Base-by-base conservation (phyloP, 140 eudicot genomes). In the Oenanthe javanica region DNA sequence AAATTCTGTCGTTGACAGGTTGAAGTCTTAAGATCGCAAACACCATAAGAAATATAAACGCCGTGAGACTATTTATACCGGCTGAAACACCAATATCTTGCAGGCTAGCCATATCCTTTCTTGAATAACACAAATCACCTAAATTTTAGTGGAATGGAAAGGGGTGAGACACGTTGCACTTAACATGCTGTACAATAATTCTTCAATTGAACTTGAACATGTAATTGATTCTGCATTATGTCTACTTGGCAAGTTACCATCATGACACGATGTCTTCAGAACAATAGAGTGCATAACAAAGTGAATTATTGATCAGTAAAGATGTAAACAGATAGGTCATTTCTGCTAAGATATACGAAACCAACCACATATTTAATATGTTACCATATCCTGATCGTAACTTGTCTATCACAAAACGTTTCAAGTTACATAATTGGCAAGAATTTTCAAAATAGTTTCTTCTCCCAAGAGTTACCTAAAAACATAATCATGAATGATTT, bases 11-110 rank as follows among this genome's bases (percentile, higher is more conserved):
- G 23, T 92, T 92, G 38, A 92, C 14, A 0, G 99, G 99, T 85
- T 95, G 99, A 82, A 95, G 97, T 45, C 99, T 89, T 82, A 92
- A 84, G 75, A 95, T 88, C 15, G 97, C 97, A 85, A 95, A 95
- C 74, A 93, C 99, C 84, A 95, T 18, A 72, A 95, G 99, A 84
- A 95, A 95, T 49, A 88, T 84, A 72, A 92, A 27, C 18, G 97
- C 97, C 27, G 97, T 88, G 23, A 89, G 80, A 82, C 90, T 78
- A 81, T 95, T 95, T 40, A 92, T 85, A 45, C 89, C 90, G 64
- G 97, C 97, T 72, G 97, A 78, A 81, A 88, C 91, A 46, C 71
- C 77, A 75, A 95, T 90, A 82, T 92, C 99, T 47, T 84, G 82
- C 80, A 90, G 86, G 81, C 89, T 83, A 78, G 96, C 97, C 99